Conservation (phyloP, 768 basidiomycete genomes). For the Pholiota conissans region DNA sequence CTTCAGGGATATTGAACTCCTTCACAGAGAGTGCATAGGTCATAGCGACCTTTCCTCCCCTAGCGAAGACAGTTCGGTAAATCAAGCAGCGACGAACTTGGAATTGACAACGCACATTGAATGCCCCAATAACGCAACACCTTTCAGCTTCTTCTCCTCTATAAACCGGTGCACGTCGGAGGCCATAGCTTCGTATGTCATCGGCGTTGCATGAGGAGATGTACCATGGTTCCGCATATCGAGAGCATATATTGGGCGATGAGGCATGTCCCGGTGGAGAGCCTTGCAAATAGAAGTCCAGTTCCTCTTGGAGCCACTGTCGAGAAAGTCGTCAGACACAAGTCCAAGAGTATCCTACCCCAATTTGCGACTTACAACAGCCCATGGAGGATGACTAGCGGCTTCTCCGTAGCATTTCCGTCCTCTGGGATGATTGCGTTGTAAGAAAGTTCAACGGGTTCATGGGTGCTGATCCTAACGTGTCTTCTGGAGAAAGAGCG, state of each 20-base stretch:
- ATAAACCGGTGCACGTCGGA: slow-evolving; percentile 74
- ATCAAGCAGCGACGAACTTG: background rate
- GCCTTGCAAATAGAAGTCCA: slow-evolving; percentile 82
- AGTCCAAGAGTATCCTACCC: background rate
- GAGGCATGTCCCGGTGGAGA: slow-evolving; percentile 58
- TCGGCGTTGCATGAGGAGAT: slow-evolving; percentile 73
- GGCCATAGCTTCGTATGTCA: slow-evolving; percentile 81
- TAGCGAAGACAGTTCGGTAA: slow-evolving; percentile 26
- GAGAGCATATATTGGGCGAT: slow-evolving; percentile 71
- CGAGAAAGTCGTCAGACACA: background rate
- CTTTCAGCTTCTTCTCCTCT: slow-evolving; percentile 45
- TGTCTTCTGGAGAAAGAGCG: slow-evolving; percentile 11
- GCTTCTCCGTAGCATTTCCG: slow-evolving; percentile 33
- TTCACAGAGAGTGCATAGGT: slow-evolving; percentile 51
- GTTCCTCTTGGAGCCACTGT: slow-evolving; percentile 86
- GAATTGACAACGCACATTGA: slow-evolving; percentile 65
- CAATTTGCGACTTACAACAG: slow-evolving; percentile 47
- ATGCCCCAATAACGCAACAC: slow-evolving; percentile 82
- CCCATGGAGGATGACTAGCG: slow-evolving; percentile 63
- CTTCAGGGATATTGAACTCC: slow-evolving; percentile 36
- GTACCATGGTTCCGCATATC: slow-evolving; percentile 90
- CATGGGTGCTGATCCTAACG: background rate
- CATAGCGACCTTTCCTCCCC: slow-evolving; percentile 89
- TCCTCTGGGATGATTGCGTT: slow-evolving; percentile 22
- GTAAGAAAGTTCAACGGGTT: slow-evolving; percentile 22